Percentiles rank a stretch among this genome's conserved stretches.
Conservation (phyloP, 192 early-diverging fungal genomes). For the Geranomyces variabilis region DNA sequence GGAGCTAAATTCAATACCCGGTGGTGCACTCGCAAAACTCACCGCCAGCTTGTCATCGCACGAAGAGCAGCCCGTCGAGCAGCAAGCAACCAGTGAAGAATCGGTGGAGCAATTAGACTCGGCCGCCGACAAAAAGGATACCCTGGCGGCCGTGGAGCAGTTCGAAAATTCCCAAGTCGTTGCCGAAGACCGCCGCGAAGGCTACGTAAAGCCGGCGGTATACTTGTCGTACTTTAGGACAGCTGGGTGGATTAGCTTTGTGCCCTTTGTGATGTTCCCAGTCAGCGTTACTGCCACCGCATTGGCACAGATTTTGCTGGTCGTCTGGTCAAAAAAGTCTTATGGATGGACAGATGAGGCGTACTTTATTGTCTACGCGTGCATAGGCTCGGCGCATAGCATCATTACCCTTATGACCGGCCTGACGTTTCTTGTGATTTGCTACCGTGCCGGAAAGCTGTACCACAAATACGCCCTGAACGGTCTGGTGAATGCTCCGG, state of each 20-base stretch:
- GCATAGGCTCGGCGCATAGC: not conserved
- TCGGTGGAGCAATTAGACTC: not conserved
- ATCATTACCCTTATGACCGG: not conserved
- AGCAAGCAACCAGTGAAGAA: not conserved
- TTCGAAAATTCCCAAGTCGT: conserved; percentile 12
- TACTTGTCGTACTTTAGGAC: conserved; percentile 46
- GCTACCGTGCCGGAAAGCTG: conserved; percentile 1
- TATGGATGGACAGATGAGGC: conserved; percentile 9
- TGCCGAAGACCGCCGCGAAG: conserved; percentile 28
- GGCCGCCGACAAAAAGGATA: conserved; percentile 5
- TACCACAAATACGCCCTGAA: conserved; percentile 41
- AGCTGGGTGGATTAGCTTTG: conserved; percentile 11
- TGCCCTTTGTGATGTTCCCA: conserved; percentile 2
- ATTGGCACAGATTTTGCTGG: not conserved
- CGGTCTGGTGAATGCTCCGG: conserved; percentile 45
- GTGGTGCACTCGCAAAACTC: not conserved
- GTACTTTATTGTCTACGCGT: conserved; percentile 3
- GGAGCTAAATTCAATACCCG: not conserved
- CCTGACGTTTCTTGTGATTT: not conserved
- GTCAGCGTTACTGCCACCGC: not conserved
- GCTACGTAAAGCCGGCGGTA: conserved; percentile 40
- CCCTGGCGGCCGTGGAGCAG: not conserved
- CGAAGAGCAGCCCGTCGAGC: not conserved
- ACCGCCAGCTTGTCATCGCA: not conserved
- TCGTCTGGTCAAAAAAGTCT: not conserved